Evolutionary conservation across 805 yeast genomes (phyloP).

Genomic region (Yarrowia phangngaensis): DNA sequence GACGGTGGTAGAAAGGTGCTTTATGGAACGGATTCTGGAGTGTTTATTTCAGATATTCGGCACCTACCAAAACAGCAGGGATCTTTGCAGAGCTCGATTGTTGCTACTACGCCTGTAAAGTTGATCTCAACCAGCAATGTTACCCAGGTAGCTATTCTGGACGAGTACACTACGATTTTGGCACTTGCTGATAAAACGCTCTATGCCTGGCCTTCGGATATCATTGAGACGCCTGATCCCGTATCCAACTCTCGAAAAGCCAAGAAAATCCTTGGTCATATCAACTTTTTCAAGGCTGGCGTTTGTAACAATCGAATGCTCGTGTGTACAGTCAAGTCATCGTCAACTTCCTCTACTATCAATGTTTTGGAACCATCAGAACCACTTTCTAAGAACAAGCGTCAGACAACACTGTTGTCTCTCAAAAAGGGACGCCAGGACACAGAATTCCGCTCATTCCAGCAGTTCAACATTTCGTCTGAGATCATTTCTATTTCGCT

Average conservation of each 20-base stretch:
- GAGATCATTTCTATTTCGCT: slow-evolving; percentile 92
- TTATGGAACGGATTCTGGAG: slow-evolving; percentile 89
- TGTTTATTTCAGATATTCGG: slow-evolving; percentile 72
- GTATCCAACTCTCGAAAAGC: slow-evolving; percentile 53
- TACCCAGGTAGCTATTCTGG: slow-evolving; percentile 85
- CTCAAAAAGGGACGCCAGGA: slow-evolving; percentile 44
- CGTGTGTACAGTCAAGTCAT: slow-evolving; percentile 82
- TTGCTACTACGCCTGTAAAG: slow-evolving; percentile 53
- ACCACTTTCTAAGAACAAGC: slow-evolving; percentile 46
- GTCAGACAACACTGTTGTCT: slow-evolving; percentile 42
- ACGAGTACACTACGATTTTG: slow-evolving; percentile 80
- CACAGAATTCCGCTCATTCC: slow-evolving; percentile 64
- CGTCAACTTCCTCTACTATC: slow-evolving; percentile 69
- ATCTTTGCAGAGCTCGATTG: slow-evolving; percentile 34
- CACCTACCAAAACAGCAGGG: slow-evolving; percentile 45
- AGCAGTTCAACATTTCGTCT: slow-evolving; percentile 76
- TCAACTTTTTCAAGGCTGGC: slow-evolving; percentile 86
- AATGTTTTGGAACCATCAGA: slow-evolving; percentile 86
- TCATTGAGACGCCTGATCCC: slow-evolving; percentile 38
- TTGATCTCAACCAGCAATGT: slow-evolving; percentile 72
- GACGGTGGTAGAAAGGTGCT: slow-evolving; percentile 89
- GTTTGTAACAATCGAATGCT: slow-evolving; percentile 84
- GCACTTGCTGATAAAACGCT: slow-evolving; percentile 78
- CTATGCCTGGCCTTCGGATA: slow-evolving; percentile 75
- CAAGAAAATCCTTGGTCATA: slow-evolving; percentile 80